Base-by-base conservation (phyloP, 2,329 filamentous ascomycete genomes). In the Teratosphaeria epicoccoides region DNA sequence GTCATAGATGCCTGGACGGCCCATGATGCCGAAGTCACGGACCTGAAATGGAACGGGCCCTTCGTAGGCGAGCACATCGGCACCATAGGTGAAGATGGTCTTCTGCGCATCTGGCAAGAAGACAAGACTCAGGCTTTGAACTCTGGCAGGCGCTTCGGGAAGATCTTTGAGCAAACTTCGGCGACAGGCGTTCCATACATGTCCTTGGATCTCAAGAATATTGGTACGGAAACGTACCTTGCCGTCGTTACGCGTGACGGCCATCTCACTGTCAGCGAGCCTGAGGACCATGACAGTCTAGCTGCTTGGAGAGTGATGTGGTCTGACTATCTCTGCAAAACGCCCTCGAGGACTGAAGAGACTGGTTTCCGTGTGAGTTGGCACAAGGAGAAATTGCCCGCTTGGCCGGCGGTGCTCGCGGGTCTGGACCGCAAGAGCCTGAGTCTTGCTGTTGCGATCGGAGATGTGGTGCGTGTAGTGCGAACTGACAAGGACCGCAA, bases 11-110 rank as follows among this genome's bases (percentile, higher is more conserved):
- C 82, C 52, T 96, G 90, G 88, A 82, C 80, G 46, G 91, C 88
- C 17, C 91, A 97, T 67, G 86, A 88, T 65, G 88, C 88, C 47
- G 89, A 96, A 70, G 85, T 97, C 56, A 76, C 89, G 55, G 88
- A 95, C 77, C 83, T 95, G 50, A 88, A 93, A 76, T 97, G 91
- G 90, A 87, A 95, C 52, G 88, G 89, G 1, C 87, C 89, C 0
- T 91, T 87, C 57, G 83, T 93, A 54, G 93, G 93, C 59, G 88
- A 93, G 65, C 81, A 95, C 61, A 76, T 97, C 60, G 90, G 85
- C 52, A 95, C 87, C 50, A 85, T 96, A 54, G 88, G 87, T 56
- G 86, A 91, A 63, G 91, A 96, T 63, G 88, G 91, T 63, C 84
- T 84, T 68, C 88, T 94, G 74, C 88, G 89, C 66, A 77, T 97